These are phyloP conservation scores for Nakazawaea peltata DNA, from an alignment of 805 yeast genomes.

Conservation along the genomic window DNA sequence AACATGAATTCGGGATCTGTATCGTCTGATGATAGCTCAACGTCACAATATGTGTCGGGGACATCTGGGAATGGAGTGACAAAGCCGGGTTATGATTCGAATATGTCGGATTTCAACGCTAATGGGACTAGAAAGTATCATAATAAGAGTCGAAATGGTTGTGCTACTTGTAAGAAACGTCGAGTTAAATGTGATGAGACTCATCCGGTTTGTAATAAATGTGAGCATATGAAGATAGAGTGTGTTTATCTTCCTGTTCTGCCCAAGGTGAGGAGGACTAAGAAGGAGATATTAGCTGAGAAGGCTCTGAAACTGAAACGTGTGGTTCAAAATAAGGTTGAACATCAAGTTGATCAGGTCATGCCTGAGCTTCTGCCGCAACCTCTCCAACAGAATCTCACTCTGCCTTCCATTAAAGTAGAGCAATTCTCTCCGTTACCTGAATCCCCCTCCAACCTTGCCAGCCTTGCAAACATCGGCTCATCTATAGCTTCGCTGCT, in stretches of 20 bases:
- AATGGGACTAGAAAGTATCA: constrained; percentile 89
- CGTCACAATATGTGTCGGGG: neutral
- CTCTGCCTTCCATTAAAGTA: neutral
- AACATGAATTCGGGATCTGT: neutral
- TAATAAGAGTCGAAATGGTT: constrained; percentile 82
- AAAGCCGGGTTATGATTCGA: too few species aligned
- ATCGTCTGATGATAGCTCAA: constrained; percentile 4
- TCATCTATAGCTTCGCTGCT: too few species aligned
- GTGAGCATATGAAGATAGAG: constrained; percentile 68
- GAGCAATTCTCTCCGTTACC: neutral
- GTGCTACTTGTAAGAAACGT: constrained; percentile 81
- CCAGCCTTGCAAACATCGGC: too few species aligned
- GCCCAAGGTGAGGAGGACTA: constrained; percentile 9
- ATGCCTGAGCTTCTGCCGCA: neutral
- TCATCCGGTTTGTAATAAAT: constrained; percentile 73
- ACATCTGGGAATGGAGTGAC: neutral
- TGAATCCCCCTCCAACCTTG: neutral
- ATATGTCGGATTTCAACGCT: too few species aligned
- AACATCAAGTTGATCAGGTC: neutral
- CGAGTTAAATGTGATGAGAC: constrained; percentile 90
- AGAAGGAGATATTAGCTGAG: constrained; percentile 10
- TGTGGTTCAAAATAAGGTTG: neutral
- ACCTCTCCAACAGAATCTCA: neutral
- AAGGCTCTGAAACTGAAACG: neutral
- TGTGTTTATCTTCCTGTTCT: constrained; percentile 47